Conservation (phyloP, 345 rosid species). For the Arabidopsis arenosa region DNA sequence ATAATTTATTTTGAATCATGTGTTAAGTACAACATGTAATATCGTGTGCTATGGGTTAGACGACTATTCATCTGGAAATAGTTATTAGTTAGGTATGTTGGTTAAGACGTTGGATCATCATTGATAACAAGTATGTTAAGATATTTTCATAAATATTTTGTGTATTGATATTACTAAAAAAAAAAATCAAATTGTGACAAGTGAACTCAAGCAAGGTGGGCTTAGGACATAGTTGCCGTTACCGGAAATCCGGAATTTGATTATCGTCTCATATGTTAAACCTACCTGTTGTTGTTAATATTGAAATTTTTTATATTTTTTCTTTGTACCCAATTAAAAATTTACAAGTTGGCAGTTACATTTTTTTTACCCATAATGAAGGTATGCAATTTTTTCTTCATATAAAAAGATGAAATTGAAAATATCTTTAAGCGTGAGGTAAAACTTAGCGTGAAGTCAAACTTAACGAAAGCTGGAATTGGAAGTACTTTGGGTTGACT, state of each 20-base stretch:
- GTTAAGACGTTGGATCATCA: neutral
- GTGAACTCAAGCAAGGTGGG: neutral
- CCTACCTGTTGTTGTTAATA: too few relatives aligned
- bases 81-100: neutral
- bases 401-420: neutral
- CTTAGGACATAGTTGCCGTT: too few relatives aligned
- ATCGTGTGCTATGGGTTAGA: neutral
- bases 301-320: too few relatives aligned
- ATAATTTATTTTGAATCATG: neutral
- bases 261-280: too few relatives aligned
- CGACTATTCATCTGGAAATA: neutral
- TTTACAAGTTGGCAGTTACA: neutral
- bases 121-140: neutral
- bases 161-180: neutral
- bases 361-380: neutral
- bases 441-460: neutral
- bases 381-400: neutral
- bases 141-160: neutral
- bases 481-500: conserved; percentile 31
- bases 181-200: neutral
- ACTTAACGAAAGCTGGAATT: conserved; percentile 4
- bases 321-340: neutral
- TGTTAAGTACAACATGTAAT: neutral
- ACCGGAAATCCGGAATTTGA: too few relatives aligned
- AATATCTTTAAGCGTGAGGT: neutral